Evolutionary conservation across 2,329 filamentous ascomycete genomes (phyloP).

Genomic region (Aspergillus amoenus): DNA sequence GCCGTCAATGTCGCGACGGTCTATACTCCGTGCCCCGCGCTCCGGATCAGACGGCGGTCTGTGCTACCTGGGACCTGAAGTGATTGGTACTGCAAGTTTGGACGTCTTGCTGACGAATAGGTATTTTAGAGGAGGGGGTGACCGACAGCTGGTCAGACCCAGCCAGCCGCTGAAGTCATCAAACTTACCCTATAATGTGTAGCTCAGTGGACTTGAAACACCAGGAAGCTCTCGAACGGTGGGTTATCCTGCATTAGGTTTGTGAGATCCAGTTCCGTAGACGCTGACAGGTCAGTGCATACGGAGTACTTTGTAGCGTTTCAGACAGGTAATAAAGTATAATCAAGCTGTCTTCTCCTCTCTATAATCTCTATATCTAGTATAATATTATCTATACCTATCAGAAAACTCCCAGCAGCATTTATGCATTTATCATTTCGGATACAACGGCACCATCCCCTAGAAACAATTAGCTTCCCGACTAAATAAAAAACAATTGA

Average conservation of each 20-base stretch:
- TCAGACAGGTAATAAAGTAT: neutral
- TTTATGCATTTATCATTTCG: neutral
- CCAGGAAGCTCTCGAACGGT: neutral
- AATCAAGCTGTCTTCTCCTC: too few relatives aligned
- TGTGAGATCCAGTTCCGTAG: neutral
- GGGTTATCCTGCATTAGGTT: neutral
- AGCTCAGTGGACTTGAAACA: neutral
- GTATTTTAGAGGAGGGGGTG: neutral
- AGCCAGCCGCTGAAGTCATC: neutral
- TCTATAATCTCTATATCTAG: neutral
- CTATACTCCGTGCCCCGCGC: neutral
- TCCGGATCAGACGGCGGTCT: neutral
- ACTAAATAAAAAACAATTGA: neutral
- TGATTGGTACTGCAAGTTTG: neutral
- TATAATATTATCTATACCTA: neutral
- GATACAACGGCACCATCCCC: conserved; percentile 1
- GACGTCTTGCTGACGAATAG: neutral
- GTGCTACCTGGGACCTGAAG: neutral
- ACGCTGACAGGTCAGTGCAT: neutral
- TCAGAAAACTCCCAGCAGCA: neutral
- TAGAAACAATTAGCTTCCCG: neutral
- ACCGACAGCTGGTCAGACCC: neutral
- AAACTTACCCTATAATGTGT: neutral
- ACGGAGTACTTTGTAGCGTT: neutral
- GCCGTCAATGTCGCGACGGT: neutral